Percentiles rank a stretch among this genome's conserved stretches.
These are phyloP conservation scores for Stemphylium vesicarium DNA, from an alignment of 2,329 filamentous ascomycete species.

Conservation along the genomic window DNA sequence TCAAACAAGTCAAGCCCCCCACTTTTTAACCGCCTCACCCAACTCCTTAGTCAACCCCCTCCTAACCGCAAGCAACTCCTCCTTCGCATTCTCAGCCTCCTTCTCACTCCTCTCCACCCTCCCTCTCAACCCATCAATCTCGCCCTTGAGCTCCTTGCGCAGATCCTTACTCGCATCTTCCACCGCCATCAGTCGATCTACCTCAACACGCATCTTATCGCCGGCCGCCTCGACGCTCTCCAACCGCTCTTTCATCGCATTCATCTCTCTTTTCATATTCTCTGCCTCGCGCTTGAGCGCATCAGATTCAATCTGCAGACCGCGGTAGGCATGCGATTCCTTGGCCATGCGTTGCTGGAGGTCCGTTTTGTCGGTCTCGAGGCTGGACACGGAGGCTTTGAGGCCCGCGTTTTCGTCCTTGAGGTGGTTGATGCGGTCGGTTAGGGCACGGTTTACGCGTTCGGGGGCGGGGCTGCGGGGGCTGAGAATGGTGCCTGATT, in stretches of 20 bases:
- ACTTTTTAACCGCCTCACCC: constrained; percentile 16
- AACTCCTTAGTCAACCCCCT: constrained; percentile 10
- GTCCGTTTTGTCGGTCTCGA: constrained; percentile 16
- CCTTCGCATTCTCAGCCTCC: constrained; percentile 11
- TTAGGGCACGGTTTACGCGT: constrained; percentile 26
- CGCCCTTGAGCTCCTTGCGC: constrained; percentile 5
- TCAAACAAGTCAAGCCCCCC: constrained; percentile 1
- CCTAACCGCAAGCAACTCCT: constrained; percentile 10
- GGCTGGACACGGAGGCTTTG: constrained; percentile 9
- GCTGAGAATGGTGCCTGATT: constrained; percentile 8
- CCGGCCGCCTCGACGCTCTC: constrained; percentile 9
- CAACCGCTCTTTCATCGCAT: constrained; percentile 18
- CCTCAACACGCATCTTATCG: constrained; percentile 4
- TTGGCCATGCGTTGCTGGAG: constrained; percentile 16
- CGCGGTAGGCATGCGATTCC: constrained; percentile 12
- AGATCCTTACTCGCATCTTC: constrained; percentile 7
- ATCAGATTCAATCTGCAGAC: constrained; percentile 13
- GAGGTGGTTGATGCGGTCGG: constrained; percentile 26
- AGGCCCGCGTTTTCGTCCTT: constrained; percentile 26
- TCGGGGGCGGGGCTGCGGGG: constrained; percentile 28
- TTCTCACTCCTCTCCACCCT: constrained; percentile 15
- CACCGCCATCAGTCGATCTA: neutral
- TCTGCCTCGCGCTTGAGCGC: constrained; percentile 9
- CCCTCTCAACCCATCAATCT: constrained; percentile 9
- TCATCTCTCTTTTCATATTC: constrained; percentile 12